phyloP scores from a whole-genome alignment of 768 basidiomycete genomes.

The Mycena crocata region DNA sequence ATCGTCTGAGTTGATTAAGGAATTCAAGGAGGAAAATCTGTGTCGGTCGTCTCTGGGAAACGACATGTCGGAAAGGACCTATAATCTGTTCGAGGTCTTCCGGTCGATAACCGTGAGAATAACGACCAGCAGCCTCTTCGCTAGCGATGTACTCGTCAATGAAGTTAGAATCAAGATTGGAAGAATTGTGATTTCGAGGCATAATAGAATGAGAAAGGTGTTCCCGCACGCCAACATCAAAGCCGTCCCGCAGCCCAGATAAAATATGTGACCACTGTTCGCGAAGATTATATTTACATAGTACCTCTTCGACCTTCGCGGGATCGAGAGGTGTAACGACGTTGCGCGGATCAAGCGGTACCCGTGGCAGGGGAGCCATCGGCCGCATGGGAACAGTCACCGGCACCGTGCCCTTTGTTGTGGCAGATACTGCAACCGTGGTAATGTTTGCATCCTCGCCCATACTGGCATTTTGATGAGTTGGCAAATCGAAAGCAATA shows the following conservation, averaged over 20 bases:
- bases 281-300: slow-evolving; percentile 31
- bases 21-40: slow-evolving; percentile 42
- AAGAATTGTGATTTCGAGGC: slow-evolving; percentile 51
- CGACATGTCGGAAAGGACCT: slow-evolving; percentile 53
- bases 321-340: slow-evolving; percentile 47
- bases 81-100: slow-evolving; percentile 44
- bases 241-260: slow-evolving; percentile 46
- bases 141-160: slow-evolving; percentile 47
- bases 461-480: no score
- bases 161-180: slow-evolving; percentile 40
- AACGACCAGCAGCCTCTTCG: slow-evolving; percentile 45
- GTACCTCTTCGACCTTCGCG: slow-evolving; percentile 23
- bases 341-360: slow-evolving; percentile 41
- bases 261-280: slow-evolving; percentile 44
- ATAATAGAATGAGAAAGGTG: slow-evolving; percentile 32
- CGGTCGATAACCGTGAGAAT: slow-evolving; percentile 44
- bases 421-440: slow-evolving; percentile 49
- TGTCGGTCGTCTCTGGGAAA: slow-evolving; percentile 42
- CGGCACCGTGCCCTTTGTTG: slow-evolving; percentile 43
- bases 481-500: no score
- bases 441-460: slow-evolving; percentile 38
- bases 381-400: slow-evolving; percentile 34
- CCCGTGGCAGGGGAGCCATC: no score
- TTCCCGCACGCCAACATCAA: slow-evolving; percentile 46
- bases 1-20: slow-evolving; percentile 40